Conservation (phyloP, 495 filamentous ascomycete species). For the Tuber aestivum region DNA sequence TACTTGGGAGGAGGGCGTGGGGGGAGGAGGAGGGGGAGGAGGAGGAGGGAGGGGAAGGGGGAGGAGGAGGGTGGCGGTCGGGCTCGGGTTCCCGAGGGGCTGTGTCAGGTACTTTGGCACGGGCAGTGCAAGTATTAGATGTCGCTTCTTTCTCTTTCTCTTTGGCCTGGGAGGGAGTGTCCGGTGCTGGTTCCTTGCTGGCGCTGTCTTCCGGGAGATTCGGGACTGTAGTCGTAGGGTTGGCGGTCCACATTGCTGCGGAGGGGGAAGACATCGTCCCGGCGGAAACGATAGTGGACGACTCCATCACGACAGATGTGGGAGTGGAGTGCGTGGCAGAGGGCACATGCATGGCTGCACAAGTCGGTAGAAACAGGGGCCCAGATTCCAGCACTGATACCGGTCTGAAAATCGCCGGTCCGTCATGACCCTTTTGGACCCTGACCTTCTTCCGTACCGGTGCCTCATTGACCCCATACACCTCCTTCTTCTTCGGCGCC, state of each 20-base stretch:
- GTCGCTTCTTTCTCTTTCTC: slow-evolving; percentile 28
- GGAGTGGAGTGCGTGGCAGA: slow-evolving; percentile 24
- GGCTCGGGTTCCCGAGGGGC: slow-evolving; percentile 10
- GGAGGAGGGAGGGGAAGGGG: slow-evolving; percentile 34
- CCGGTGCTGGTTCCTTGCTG: slow-evolving; percentile 10
- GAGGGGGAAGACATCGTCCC: slow-evolving; percentile 6
- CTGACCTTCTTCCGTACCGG: slow-evolving; percentile 1
- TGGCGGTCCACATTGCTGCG: background rate
- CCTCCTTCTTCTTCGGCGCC: slow-evolving; percentile 3
- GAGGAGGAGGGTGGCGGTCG: slow-evolving; percentile 13
- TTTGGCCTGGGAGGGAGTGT: slow-evolving; percentile 26
- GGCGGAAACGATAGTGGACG: slow-evolving; percentile 15
- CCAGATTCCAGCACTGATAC: slow-evolving; percentile 4
- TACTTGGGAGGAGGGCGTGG: slow-evolving; percentile 45
- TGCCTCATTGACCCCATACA: slow-evolving; percentile 14
- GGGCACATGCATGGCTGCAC: slow-evolving; percentile 15
- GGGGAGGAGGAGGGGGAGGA: too few species aligned
- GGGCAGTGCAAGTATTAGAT: slow-evolving; percentile 18
- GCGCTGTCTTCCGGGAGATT: background rate
- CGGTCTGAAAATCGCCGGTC: slow-evolving; percentile 16
- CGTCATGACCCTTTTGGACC: background rate
- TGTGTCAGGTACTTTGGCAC: slow-evolving; percentile 19
- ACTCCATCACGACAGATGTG: slow-evolving; percentile 7
- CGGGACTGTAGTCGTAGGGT: background rate
- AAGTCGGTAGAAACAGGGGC: slow-evolving; percentile 14